Conservation (phyloP, 768 basidiomycete species). For the Amanita rimosa region DNA sequence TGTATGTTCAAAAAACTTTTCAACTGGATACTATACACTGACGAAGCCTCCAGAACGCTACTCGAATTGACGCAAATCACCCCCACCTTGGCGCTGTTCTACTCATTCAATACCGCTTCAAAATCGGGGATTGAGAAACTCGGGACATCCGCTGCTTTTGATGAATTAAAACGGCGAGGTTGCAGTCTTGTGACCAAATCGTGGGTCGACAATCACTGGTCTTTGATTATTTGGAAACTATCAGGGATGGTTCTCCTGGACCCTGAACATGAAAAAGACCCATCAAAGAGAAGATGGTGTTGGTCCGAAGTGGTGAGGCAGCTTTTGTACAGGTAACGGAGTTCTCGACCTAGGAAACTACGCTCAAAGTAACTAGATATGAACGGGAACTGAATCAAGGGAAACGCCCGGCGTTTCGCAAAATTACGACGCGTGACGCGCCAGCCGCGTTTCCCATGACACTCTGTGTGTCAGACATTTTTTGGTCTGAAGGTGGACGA, state of each 20-base stretch:
- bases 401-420: slow-evolving; percentile 69
- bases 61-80: slow-evolving; percentile 43
- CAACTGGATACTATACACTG: not conserved
- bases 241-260: slow-evolving; percentile 74
- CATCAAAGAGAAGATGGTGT: slow-evolving; percentile 54
- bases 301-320: slow-evolving; percentile 78
- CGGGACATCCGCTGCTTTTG: slow-evolving; percentile 44
- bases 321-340: slow-evolving; percentile 67
- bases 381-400: slow-evolving; percentile 76
- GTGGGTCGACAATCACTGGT: slow-evolving; percentile 95
- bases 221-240: slow-evolving; percentile 87
- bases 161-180: slow-evolving; percentile 41
- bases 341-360: not conserved
- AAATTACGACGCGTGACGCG: slow-evolving; percentile 77
- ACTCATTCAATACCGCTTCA: slow-evolving; percentile 37
- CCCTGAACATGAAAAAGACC: slow-evolving; percentile 42
- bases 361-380: slow-evolving; percentile 41
- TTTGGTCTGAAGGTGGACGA: slow-evolving; percentile 31
- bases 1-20: slow-evolving; percentile 26
- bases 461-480: slow-evolving; percentile 70
- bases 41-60: slow-evolving; percentile 27
- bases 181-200: slow-evolving; percentile 57
- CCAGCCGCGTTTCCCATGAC: slow-evolving; percentile 73
- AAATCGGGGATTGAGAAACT: slow-evolving; percentile 15
- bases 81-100: slow-evolving; percentile 43